Conservation (phyloP, 768 basidiomycete species). For the Xerocomellus intermedius region DNA sequence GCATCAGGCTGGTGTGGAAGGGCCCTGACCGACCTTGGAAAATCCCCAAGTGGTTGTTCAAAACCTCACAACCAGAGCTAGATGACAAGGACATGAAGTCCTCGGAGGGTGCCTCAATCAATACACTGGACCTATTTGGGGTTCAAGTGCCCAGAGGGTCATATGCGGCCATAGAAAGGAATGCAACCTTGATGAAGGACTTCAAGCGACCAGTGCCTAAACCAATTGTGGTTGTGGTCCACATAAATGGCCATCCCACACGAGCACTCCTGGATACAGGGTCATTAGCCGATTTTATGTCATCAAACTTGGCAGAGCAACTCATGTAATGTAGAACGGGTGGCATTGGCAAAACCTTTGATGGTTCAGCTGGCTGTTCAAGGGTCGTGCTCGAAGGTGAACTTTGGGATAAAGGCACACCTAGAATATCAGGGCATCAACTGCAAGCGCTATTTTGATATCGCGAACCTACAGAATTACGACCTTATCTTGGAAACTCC, state of each 20-base stretch:
- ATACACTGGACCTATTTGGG: background rate
- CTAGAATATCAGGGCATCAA: constrained; percentile 18
- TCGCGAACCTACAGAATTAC: constrained; percentile 39
- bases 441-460: constrained; percentile 31
- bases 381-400: constrained; percentile 31
- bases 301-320: constrained; percentile 27
- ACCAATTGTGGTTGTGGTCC: constrained; percentile 5
- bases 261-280: constrained; percentile 25
- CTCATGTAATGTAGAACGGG: constrained; percentile 6
- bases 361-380: constrained; percentile 30
- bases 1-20: too few relatives aligned
- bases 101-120: too few relatives aligned
- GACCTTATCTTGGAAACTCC: constrained; percentile 42
- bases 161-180: background rate
- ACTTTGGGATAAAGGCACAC: constrained; percentile 2
- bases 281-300: constrained; percentile 34
- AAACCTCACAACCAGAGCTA: too few relatives aligned
- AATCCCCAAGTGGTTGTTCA: too few relatives aligned
- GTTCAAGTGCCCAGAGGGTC: background rate
- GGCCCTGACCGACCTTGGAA: too few relatives aligned
- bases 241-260: constrained; percentile 18
- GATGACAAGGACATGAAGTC: too few relatives aligned
- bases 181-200: accelerated
- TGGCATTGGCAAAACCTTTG: constrained; percentile 23
- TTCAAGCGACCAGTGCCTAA: background rate